Evolutionary conservation across 108 stramenopile species (phyloP), one percentile per base, ranked within the genome.

Genomic region (Asterionellopsis glacialis): DNA sequence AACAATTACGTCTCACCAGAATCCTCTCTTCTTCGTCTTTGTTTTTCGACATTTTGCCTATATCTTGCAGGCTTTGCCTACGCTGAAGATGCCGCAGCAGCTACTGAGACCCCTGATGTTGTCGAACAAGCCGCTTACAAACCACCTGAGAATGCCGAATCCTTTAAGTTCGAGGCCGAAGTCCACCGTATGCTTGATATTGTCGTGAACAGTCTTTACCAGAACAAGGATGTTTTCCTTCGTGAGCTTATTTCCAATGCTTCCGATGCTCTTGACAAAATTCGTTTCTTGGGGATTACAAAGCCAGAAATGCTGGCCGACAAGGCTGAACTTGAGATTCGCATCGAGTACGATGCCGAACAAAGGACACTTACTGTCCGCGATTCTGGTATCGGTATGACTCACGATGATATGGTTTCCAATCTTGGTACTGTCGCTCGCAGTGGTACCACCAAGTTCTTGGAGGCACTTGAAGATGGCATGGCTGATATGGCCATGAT

Each of bases 341-440:
- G 89, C 41, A 88, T 99, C 70, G 82, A 87, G 57, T 95, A 90
- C 67, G 95, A 99, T 72, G 62, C 74, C 18, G 98, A 95, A 9
- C 68, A 61, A 26, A 78, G 85, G 26, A 98, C 97, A n/a, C 63
- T 99, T 51, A 98, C 97, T 21, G 82, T 99, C 62, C 72, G 86
- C 16, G 99, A 99, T 70, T 81, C 88, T 5, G 99, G 99, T 9
- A 82, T 99, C 26, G 99, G 99, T 51, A 99, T 99, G 99, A 97
- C 96, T 19, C 90, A 93, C 70, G 94, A 93, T 12, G 88, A 93
- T 39, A 67, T 99, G 60, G 73, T 98, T 40, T 63, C 81, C n/a
- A 98, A 99, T 75, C 79, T 99, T 23, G 99, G 99, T 23, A 99
- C 99, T 15, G 97, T 99, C 21, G 99, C 99, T n/a, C 88, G 97